Conservation (phyloP, 2,329 filamentous ascomycete species). For the Aureobasidium vineae region DNA sequence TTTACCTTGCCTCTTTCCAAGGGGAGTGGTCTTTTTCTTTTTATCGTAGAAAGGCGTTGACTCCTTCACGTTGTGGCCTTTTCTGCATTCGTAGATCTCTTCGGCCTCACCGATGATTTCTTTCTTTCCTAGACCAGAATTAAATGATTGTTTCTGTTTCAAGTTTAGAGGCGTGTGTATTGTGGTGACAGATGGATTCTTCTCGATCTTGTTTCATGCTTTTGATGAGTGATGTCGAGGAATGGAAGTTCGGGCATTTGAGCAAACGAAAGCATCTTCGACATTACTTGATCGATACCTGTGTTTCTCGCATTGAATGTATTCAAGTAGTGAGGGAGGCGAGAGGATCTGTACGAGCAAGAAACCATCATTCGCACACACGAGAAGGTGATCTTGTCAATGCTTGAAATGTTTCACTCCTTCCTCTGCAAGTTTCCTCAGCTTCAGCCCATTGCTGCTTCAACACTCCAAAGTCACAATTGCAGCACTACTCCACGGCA, state of each 20-base stretch:
- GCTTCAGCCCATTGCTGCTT: too few species aligned
- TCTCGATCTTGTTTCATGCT: background rate
- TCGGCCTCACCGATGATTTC: background rate
- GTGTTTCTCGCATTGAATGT: too few species aligned
- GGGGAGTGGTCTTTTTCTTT: background rate
- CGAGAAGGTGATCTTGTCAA: too few species aligned
- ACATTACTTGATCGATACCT: too few species aligned
- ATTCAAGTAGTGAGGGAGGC: too few species aligned
- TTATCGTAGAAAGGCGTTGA: background rate
- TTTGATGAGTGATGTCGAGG: too few species aligned
- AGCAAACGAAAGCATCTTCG: too few species aligned
- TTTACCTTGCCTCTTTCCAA: background rate
- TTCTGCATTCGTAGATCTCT: background rate
- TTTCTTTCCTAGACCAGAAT: background rate
- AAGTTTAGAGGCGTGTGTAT: background rate
- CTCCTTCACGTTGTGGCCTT: background rate
- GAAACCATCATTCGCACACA: too few species aligned
- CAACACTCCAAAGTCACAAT: conserved; percentile 3
- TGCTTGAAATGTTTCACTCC: too few species aligned
- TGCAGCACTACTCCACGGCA: conserved; percentile 27
- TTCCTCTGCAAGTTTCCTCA: too few species aligned
- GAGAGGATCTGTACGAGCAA: too few species aligned
- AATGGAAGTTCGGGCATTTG: too few species aligned
- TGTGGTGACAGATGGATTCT: background rate
- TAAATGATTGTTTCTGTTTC: background rate